Evolutionary conservation across 1,284 basidiomycete genomes (phyloP).

Genomic region (Moesziomyces globuligerus): DNA sequence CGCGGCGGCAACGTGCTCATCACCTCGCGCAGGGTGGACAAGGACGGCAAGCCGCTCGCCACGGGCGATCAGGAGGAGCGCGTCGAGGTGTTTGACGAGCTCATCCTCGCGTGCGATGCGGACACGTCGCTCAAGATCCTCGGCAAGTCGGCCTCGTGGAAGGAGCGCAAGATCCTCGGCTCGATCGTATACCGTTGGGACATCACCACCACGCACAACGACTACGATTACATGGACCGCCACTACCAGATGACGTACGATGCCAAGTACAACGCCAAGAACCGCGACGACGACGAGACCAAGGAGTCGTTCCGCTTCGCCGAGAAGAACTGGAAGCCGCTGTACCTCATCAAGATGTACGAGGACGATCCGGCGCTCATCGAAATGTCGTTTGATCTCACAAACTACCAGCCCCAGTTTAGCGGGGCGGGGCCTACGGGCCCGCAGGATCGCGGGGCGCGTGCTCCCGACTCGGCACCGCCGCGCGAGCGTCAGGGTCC

Average conservation of each 20-base stretch:
- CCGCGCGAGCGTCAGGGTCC: conserved; percentile 48
- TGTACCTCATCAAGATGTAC: conserved; percentile 73
- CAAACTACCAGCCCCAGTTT: conserved; percentile 74
- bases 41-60: conserved; percentile 42
- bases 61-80: conserved; percentile 39
- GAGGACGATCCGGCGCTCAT: conserved; percentile 72
- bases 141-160: conserved; percentile 72
- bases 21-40: conserved; percentile 41
- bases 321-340: conserved; percentile 70
- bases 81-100: conserved; percentile 73
- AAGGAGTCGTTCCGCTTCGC: conserved; percentile 69
- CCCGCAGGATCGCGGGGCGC: conserved; percentile 20
- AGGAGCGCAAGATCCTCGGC: conserved; percentile 74
- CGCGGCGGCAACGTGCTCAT: conserved; percentile 52
- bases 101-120: conserved; percentile 74
- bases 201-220: conserved; percentile 74
- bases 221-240: conserved; percentile 73
- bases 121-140: conserved; percentile 74
- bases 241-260: conserved; percentile 65
- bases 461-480: conserved; percentile 31
- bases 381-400: conserved; percentile 74
- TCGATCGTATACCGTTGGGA: conserved; percentile 72
- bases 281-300: conserved; percentile 67
- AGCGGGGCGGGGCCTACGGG: conserved; percentile 47
- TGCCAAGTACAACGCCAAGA: conserved; percentile 66